A percentile compares a stretch with the other conserved stretches of the same genome.
Conservation (phyloP, 2,329 filamentous ascomycete species). For the Colletotrichum coccodes region DNA sequence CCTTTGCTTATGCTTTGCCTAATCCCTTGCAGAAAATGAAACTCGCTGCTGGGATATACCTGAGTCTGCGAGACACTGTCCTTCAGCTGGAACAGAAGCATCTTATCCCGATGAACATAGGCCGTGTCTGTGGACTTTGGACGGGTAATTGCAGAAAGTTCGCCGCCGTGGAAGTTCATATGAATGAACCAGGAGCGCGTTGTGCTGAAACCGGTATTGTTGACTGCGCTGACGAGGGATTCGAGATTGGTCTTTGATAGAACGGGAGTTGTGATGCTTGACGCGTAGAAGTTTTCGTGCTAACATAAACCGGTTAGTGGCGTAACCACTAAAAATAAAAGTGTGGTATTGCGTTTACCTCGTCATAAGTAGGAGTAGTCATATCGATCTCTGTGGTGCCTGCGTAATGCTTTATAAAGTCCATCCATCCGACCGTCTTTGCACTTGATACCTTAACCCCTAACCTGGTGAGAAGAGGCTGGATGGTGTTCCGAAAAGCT, state of each 20-base stretch:
- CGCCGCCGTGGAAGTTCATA: constrained; percentile 46
- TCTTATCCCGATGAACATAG: constrained; percentile 53
- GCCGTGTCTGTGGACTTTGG: constrained; percentile 41
- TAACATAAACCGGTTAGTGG: constrained; percentile 6
- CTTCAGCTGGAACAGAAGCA: constrained; percentile 62
- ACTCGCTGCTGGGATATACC: constrained; percentile 39
- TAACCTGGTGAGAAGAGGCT: constrained; percentile 7
- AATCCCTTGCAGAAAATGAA: constrained; percentile 52
- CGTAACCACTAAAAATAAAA: neutral
- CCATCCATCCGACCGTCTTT: constrained; percentile 20
- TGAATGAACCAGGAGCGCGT: constrained; percentile 45
- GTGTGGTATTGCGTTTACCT: neutral
- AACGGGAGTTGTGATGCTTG: constrained; percentile 40
- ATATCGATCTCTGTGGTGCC: constrained; percentile 4
- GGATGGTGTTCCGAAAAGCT: neutral
- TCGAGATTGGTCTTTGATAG: constrained; percentile 36
- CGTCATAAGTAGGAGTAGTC: constrained; percentile 8
- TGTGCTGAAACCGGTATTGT: constrained; percentile 31
- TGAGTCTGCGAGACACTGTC: constrained; percentile 45
- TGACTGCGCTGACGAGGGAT: constrained; percentile 36
- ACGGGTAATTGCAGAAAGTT: constrained; percentile 47
- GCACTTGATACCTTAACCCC: constrained; percentile 12
- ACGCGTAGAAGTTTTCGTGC: constrained; percentile 43
- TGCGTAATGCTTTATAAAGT: constrained; percentile 16
- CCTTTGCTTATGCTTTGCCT: constrained; percentile 47